These are phyloP conservation scores for Schoenoplectus triqueter DNA, from an alignment of 202 grass and related monocot species.

Conservation along the genomic window DNA sequence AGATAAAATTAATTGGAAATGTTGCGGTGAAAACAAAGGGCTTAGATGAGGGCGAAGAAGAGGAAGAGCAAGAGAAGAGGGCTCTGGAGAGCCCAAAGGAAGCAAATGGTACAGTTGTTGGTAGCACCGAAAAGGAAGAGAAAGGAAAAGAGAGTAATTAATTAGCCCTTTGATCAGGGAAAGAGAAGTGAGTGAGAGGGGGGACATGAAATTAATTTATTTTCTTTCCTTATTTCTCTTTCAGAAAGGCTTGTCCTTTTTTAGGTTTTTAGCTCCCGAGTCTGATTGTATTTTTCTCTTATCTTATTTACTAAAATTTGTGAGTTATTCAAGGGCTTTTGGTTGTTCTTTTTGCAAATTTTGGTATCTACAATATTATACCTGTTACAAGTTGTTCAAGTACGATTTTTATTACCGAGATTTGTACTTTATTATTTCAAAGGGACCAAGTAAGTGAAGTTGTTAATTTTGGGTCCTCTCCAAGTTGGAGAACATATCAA, in stretches of 20 bases:
- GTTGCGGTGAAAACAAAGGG: background rate
- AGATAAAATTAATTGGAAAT: slow-evolving; percentile 1
- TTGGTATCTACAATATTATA: background rate
- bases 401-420: background rate
- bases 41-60: slow-evolving; percentile 43
- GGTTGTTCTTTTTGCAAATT: background rate
- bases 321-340: background rate
- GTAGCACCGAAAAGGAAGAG: slow-evolving; percentile 47
- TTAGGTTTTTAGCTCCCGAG: background rate
- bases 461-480: background rate
- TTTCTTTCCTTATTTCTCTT: background rate
- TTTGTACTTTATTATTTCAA: slow-evolving; percentile 10
- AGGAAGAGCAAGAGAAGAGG: slow-evolving; percentile 69
- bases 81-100: slow-evolving; percentile 81
- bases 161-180: slow-evolving; percentile 28
- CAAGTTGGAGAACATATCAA: background rate
- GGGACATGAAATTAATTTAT: slow-evolving; percentile 28
- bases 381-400: background rate
- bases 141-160: slow-evolving; percentile 46
- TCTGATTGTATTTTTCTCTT: background rate
- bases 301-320: background rate
- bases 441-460: background rate
- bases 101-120: slow-evolving; percentile 45
- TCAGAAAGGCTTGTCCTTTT: background rate
- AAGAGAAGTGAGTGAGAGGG: slow-evolving; percentile 38